These are phyloP conservation scores for Kwoniella shandongensis DNA, from an alignment of 768 basidiomycete species.

Conservation along the genomic window DNA sequence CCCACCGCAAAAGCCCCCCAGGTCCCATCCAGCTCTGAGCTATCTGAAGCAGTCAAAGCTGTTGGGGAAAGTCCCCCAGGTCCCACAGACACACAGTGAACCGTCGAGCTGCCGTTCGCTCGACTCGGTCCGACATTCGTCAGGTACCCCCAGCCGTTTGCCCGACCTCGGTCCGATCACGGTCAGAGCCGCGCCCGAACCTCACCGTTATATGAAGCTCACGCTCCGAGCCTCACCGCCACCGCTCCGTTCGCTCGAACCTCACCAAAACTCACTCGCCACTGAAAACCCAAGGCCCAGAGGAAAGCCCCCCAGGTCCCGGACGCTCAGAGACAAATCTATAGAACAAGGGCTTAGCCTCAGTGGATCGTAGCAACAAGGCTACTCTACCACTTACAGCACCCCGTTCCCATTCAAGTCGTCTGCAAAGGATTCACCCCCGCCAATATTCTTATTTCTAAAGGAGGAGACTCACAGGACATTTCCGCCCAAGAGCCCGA, in stretches of 20 bases:
- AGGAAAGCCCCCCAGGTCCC: conserved; percentile 14
- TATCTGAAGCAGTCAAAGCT: too few species aligned
- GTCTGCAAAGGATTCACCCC: conserved; percentile 77
- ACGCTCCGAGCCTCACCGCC: background rate
- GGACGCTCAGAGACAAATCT: conserved; percentile 59
- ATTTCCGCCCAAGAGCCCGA: conserved; percentile 61
- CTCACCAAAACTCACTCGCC: too few species aligned
- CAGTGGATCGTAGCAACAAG: conserved; percentile 76
- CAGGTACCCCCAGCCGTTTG: background rate
- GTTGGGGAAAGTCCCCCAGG: too few species aligned
- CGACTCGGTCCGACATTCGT: too few species aligned
- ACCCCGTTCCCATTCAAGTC: conserved; percentile 72
- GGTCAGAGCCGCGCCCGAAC: too few species aligned
- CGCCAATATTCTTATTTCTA: conserved; percentile 66
- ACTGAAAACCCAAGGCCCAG: background rate
- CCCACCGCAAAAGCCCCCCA: too few species aligned
- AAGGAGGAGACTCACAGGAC: conserved; percentile 60
- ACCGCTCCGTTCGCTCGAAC: background rate
- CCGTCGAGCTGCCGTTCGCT: too few species aligned
- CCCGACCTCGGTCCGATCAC: background rate
- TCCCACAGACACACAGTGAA: too few species aligned
- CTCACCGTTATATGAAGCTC: too few species aligned
- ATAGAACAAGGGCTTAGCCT: conserved; percentile 72
- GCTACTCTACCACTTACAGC: conserved; percentile 76
- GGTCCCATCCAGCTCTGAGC: too few species aligned